Percentiles rank a stretch among this genome's conserved stretches.
Evolutionary conservation across 1,284 basidiomycete genomes (phyloP).

Genomic region (Puccinia triticina): DNA sequence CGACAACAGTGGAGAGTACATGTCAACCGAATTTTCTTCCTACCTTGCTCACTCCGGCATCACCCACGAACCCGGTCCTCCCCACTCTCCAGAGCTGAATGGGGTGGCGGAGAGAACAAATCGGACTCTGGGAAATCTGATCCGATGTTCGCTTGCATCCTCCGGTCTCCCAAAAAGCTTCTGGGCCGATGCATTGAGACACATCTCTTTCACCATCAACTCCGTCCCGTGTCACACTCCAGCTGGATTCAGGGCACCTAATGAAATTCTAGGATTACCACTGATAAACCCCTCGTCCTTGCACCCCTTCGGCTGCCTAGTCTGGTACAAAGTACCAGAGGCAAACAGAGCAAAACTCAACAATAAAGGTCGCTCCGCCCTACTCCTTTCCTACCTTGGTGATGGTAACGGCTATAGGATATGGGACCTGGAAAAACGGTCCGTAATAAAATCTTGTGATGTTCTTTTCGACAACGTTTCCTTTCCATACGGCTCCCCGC

Average conservation of each 20-base stretch:
- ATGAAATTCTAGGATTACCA: not conserved
- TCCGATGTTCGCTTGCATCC: not conserved
- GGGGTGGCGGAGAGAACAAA: conserved; percentile 2
- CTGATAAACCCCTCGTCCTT: not conserved
- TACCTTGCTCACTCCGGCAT: not conserved
- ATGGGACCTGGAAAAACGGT: not conserved
- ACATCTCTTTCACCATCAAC: not conserved
- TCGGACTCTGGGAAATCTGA: not conserved
- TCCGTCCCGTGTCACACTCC: conserved; percentile 7
- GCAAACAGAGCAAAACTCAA: not conserved
- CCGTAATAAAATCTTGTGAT: not conserved
- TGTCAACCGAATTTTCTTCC: not conserved
- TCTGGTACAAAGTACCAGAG: not conserved
- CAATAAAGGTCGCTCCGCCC: not conserved
- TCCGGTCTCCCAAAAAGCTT: not conserved
- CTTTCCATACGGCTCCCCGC: too few species aligned
- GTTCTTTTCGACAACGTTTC: not conserved
- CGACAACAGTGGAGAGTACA: conserved; percentile 3
- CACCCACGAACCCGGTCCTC: not conserved
- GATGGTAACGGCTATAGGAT: not conserved
- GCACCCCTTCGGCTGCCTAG: conserved; percentile 1
- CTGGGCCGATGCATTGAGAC: not conserved
- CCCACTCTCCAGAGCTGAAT: conserved; percentile 16
- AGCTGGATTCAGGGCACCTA: not conserved
- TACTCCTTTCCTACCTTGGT: not conserved